Conservation (phyloP, 192 early-diverging fungal species). For the Backusella psychrophila region DNA sequence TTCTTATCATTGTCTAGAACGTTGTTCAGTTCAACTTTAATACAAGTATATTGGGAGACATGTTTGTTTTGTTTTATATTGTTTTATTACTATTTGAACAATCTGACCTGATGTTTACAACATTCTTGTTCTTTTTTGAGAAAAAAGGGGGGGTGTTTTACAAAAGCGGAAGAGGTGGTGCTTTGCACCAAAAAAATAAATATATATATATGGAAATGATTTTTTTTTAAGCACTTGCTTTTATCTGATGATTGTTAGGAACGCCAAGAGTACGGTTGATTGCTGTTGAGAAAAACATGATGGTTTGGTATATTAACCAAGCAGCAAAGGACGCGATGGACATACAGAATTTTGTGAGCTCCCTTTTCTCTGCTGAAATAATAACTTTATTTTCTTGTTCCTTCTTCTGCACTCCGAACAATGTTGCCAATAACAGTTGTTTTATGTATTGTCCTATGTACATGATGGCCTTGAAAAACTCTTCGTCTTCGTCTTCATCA, state of each 20-base stretch:
- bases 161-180: not conserved
- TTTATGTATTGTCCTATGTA: not conserved
- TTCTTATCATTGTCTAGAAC: not conserved
- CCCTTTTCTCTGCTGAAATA: not conserved
- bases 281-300: not conserved
- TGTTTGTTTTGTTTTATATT: not conserved
- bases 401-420: not conserved
- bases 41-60: not conserved
- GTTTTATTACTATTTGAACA: not conserved
- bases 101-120: not conserved
- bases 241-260: not conserved
- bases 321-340: slow-evolving; percentile 1
- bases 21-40: no score
- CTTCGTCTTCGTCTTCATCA: slow-evolving; percentile 6
- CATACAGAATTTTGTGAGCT: not conserved
- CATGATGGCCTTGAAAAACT: not conserved
- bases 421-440: not conserved
- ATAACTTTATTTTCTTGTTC: not conserved
- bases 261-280: not conserved
- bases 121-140: not conserved
- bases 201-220: not conserved
- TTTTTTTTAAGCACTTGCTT: not conserved
- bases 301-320: not conserved
- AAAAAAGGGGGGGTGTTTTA: not conserved
- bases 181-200: not conserved